Base-by-base conservation (phyloP, 352 stramenopile species). In the Blastocystis sp. region DNA sequence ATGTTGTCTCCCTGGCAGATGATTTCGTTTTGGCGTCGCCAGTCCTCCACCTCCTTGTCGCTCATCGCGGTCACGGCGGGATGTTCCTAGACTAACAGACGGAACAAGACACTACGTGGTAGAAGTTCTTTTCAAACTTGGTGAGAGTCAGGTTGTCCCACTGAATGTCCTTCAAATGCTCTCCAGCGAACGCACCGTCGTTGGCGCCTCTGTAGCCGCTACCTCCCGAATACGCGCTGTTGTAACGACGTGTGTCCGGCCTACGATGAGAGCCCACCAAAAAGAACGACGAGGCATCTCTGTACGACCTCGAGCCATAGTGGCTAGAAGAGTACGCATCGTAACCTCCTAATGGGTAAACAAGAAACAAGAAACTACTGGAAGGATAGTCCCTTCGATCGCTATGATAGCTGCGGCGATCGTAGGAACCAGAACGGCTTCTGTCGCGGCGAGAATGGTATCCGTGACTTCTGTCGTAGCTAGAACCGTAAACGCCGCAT, bases 91-190 rank as follows among this genome's bases (percentile, higher is more conserved):
- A 19, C 34, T 63, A 11, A 78, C 45, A 52, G 9, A 24, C 24
- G 48, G 1, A 9, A 66, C 52, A 3, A 88, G 11, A 24, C 28
- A 0, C 24, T 77, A 88, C 93, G 68, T 95, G 94, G 94, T 98
- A 98, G 89, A 99, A 98, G 90, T 98, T 98, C 91, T 98, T 98
- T 90, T 98, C 95, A 89, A 99, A 99, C 24, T 95, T 92, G 0
- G 95, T 94, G 10, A 98, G 92, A 89, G 97, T 93, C 38, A 93
- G 91, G 63, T 97, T 87, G 84, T 97, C 93, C 93, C 97, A 98
- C 89, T 98, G 93, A 91, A 99, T 98, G 77, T 96, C 66, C 52
- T 88, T 76, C 24, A 78, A 40, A 88, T 78, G 63, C 19, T 71
- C 66, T 40, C 63, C 63, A 40, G 78, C 66, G 48, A 78, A 88